Base-by-base conservation (phyloP, 495 filamentous ascomycete genomes). In the Penicillium antarcticum region DNA sequence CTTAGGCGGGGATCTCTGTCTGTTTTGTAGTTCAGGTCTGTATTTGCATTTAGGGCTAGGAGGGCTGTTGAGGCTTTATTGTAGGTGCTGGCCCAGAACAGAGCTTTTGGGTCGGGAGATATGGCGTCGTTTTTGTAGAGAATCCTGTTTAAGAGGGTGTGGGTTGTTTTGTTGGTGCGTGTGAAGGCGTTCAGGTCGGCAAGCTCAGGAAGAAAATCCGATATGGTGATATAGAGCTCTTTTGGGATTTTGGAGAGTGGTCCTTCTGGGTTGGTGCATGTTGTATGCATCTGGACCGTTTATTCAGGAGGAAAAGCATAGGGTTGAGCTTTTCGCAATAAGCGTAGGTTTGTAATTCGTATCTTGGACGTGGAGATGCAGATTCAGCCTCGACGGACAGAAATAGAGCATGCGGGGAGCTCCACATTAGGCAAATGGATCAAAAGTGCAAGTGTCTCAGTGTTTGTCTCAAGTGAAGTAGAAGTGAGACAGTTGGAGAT, bases 51-150 rank as follows among this genome's bases (percentile, higher is more conserved):
- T 39, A 64, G 37, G 12, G 52, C 34, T 35, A 48, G 31, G 4
- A 31, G 36, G 16, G 48, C 58, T 23, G 55, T 64, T 9, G 24
- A 34, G 12, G 14, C 4, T 7, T 36, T 26, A 32, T 61, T 43
- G 36, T 56, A 40, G 16, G 31, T 59, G 40, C 56, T 47, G 29
- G 60, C 56, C 56, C 56, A 56, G 33, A 46, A 49, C 36, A 62
- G 52, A 8, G 58, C 48, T 17, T 26, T 39, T 4, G 38, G 32
- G 14, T 17, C 11, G 33, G 46, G 18, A 7, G 32, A 34, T 5
- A 12, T 18, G 16, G 39, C 53, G 43, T 61, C 51, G 24, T 35
- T 53, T 8, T 44, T 52, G 44, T 61, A 63, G 29, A 63, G 57
- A 8, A 8, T 35, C 4, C 34, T 31, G 26, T 42, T 57, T 29